A percentile compares a stretch with the other conserved stretches of the same genome.
These are phyloP conservation scores for Sugiyamaella smithiae DNA, from an alignment of 805 yeast species.

Conservation along the genomic window DNA sequence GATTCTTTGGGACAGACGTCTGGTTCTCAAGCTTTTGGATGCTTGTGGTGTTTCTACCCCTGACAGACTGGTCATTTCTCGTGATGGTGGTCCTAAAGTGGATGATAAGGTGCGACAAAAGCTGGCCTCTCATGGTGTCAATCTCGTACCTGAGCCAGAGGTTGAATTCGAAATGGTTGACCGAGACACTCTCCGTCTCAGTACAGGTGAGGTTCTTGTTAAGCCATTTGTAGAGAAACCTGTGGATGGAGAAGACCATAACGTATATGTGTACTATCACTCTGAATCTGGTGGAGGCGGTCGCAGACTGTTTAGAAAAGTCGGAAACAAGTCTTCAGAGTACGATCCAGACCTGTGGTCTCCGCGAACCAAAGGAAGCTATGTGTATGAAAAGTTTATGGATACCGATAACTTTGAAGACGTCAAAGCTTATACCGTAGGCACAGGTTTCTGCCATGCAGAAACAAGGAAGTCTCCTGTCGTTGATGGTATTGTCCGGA, in stretches of 20 bases:
- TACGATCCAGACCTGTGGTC: constrained; percentile 73
- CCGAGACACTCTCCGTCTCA: constrained; percentile 78
- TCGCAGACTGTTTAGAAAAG: constrained; percentile 86
- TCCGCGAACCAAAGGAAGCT: constrained; percentile 90
- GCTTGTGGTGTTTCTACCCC: constrained; percentile 90
- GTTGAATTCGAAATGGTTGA: constrained; percentile 72
- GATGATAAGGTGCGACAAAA: constrained; percentile 63
- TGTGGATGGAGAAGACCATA: constrained; percentile 98
- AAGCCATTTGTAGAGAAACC: constrained; percentile 99
- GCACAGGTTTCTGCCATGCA: constrained; percentile 88
- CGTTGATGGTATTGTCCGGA: constrained; percentile 96
- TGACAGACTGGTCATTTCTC: constrained; percentile 75
- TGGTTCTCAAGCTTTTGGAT: constrained; percentile 75
- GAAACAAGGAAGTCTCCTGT: constrained; percentile 98
- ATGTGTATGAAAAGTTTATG: constrained; percentile 90
- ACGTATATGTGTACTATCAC: constrained; percentile 88
- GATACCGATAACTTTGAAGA: constrained; percentile 98
- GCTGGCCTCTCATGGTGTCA: constrained; percentile 61
- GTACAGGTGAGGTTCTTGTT: constrained; percentile 64
- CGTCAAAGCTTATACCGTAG: constrained; percentile 97
- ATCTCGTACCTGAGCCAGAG: constrained; percentile 56
- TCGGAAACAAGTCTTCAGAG: constrained; percentile 95
- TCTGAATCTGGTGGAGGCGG: constrained; percentile 96
- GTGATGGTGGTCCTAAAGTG: constrained; percentile 95
- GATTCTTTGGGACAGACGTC: constrained; percentile 94